Evolutionary conservation across 2,329 filamentous ascomycete genomes (phyloP), one percentile per base, ranked within the genome.

Genomic region (Penicillium psychrosexuale): DNA sequence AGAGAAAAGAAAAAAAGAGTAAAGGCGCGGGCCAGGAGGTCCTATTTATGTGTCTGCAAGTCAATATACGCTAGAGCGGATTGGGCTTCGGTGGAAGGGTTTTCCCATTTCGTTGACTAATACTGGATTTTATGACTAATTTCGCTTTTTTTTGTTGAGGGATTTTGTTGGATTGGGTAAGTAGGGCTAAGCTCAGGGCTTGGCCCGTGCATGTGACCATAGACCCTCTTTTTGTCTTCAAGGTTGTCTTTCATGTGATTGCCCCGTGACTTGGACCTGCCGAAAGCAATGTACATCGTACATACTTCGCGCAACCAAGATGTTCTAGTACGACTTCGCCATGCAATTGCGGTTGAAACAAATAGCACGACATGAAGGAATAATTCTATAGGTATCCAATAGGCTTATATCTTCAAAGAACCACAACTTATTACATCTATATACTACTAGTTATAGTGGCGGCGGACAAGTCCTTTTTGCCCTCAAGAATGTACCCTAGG

Each of bases 1-100:
- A 68, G 69, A 72, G 72, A 66, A 72, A 72, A 67, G 62, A 71
- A 71, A 73, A 68, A 68, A 63, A 69, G 64, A 66, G 59, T 52
- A 58, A 43, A 66, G 60, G 50, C 51, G 31, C 51, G 44, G 49
- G 57, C 31, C 53, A 40, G 48, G 38, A 27, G 33, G 27, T 13
- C 38, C 27, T 48, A 65, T 75, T 72, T 74, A 67, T 72, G 69
- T 59, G 38, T n/a, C 7, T 30, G 37, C 33, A 27, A 40, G 13
- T 28, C 31, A 17, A 42, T 40, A 3, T 12, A 45, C 64, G 61
- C 65, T 72, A 69, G 67, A 28, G 47, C 56, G 9, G 24, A 66
- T 65, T 57, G 52, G 59, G 63, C 1, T 38, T 40, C 42, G 61
- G 60, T 55, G 30, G 22, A 45, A 54, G 3, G 11, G 11, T 45